Percentiles rank a stretch among this genome's conserved stretches.
Evolutionary conservation across 805 yeast genomes (phyloP).

Genomic region (Pichia californica): DNA sequence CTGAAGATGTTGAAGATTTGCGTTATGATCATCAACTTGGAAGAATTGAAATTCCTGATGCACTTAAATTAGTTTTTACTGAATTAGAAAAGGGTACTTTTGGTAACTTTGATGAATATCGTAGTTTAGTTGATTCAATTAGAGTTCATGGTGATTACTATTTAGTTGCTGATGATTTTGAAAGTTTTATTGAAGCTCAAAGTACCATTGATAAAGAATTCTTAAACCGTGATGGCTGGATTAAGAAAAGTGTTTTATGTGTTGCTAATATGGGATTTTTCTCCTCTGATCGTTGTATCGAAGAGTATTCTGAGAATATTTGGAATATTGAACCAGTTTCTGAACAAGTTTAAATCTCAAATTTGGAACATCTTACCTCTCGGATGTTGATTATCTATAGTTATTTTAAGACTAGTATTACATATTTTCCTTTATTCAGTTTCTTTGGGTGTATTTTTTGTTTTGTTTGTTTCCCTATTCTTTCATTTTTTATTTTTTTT

Average conservation of each 20-base stretch:
- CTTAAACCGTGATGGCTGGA: constrained; percentile 61
- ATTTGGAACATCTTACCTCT: too few relatives aligned
- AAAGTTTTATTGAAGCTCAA: constrained; percentile 79
- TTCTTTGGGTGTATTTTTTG: too few relatives aligned
- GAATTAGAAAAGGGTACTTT: constrained; percentile 65
- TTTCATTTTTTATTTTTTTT: too few relatives aligned
- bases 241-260: constrained; percentile 62
- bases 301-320: constrained; percentile 85
- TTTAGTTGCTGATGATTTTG: constrained; percentile 84
- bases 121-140: constrained; percentile 62
- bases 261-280: constrained; percentile 95
- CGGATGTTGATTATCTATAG: too few relatives aligned
- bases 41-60: constrained; percentile 52
- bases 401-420: too few relatives aligned
- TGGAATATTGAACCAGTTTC: constrained; percentile 82
- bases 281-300: constrained; percentile 83
- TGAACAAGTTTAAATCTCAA: constrained; percentile 8
- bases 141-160: constrained; percentile 76
- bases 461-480: too few relatives aligned
- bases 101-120: constrained; percentile 62
- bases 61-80: constrained; percentile 55
- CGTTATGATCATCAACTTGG: constrained; percentile 67
- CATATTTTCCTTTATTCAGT: too few relatives aligned
- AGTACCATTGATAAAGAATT: constrained; percentile 66
- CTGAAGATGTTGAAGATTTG: constrained; percentile 83